These are phyloP conservation scores for Calonectria henricotiae DNA, from an alignment of 2,329 filamentous ascomycete genomes.

Conservation along the genomic window DNA sequence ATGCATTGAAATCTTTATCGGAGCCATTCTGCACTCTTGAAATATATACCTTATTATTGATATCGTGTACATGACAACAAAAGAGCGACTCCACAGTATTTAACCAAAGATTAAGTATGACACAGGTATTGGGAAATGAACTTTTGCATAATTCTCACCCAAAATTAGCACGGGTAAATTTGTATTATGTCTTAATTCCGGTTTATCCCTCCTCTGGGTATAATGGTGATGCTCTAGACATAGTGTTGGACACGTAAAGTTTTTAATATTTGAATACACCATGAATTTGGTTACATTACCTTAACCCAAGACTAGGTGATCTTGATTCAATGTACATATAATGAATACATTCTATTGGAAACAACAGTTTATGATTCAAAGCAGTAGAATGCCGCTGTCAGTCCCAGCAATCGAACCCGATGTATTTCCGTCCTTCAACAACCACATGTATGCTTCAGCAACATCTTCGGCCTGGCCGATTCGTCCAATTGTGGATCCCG, in stretches of 20 bases:
- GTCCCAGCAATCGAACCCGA: constrained; percentile 10
- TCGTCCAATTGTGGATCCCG: constrained; percentile 34
- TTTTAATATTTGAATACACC: neutral
- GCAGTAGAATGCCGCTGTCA: constrained; percentile 13
- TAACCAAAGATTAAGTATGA: neutral
- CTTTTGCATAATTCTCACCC: too few relatives aligned
- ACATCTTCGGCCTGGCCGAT: constrained; percentile 27
- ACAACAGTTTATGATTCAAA: neutral
- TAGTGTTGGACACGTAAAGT: neutral
- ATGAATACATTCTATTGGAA: neutral
- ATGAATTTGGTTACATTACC: too few relatives aligned
- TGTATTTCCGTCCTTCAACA: constrained; percentile 18
- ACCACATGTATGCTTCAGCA: constrained; percentile 20
- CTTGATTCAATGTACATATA: neutral
- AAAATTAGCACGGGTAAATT: neutral
- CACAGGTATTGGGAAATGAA: neutral
- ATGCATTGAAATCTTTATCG: too few relatives aligned
- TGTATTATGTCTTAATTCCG: neutral
- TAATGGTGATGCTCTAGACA: too few relatives aligned
- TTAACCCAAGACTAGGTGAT: too few relatives aligned
- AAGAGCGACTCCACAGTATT: too few relatives aligned
- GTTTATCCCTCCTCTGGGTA: too few relatives aligned
- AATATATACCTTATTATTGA: too few relatives aligned
- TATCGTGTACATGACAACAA: too few relatives aligned
- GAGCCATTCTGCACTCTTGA: too few relatives aligned